Percentiles rank a stretch among this genome's conserved stretches.
phyloP scores from a whole-genome alignment of 176 grass and related monocot species.

The Typha latifolia region DNA sequence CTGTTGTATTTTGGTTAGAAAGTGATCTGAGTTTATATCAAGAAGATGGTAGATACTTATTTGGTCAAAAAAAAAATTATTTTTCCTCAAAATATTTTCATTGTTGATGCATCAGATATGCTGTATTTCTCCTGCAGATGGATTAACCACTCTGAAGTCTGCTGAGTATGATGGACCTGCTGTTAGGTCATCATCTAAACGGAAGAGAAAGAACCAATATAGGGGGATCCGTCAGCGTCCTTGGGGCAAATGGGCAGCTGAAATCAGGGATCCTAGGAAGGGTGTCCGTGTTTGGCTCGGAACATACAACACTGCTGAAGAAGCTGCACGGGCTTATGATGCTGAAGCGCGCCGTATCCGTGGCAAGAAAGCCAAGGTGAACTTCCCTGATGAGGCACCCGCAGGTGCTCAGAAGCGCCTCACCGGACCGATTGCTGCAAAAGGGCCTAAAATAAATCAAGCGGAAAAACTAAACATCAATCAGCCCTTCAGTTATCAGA shows the following conservation, averaged over 20 bases:
- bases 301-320: constrained; percentile 24
- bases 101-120: too few species aligned
- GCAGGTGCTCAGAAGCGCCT: constrained; percentile 13
- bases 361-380: constrained; percentile 20
- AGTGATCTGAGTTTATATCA: too few species aligned
- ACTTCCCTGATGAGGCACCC: constrained; percentile 15
- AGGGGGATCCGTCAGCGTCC: constrained; percentile 35
- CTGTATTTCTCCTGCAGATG: constrained; percentile 27
- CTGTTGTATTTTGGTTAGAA: too few species aligned
- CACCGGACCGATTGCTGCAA: constrained; percentile 15
- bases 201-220: constrained; percentile 20
- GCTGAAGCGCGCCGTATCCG: constrained; percentile 11
- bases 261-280: constrained; percentile 56
- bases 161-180: constrained; percentile 29
- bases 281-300: constrained; percentile 21
- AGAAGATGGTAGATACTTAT: too few species aligned
- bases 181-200: not conserved
- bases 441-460: constrained; percentile 19
- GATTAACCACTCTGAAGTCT: constrained; percentile 11
- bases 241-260: constrained; percentile 83
- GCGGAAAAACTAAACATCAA: constrained; percentile 6
- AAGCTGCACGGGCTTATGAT: constrained; percentile 20
- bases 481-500: constrained; percentile 22
- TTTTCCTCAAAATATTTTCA: too few species aligned
- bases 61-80: too few species aligned